These are phyloP conservation scores for Sorghum bicolor DNA, from an alignment of 176 grass and related monocot genomes.

Conservation along the genomic window DNA sequence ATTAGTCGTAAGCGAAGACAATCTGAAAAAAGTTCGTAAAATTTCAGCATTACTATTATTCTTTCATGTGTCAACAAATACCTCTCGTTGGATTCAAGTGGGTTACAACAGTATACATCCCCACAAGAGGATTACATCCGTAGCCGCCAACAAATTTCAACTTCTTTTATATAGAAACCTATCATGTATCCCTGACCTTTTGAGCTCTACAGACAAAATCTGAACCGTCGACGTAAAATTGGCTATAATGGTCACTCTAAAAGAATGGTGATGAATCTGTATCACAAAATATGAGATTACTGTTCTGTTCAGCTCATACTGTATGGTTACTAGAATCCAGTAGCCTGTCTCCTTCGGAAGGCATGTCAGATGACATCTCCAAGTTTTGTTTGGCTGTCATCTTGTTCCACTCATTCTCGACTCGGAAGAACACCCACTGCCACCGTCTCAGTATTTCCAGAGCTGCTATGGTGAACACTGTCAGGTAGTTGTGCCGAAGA, in stretches of 20 bases:
- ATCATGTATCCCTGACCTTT: constrained; percentile 35
- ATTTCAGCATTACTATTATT: neutral
- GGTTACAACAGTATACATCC: constrained; percentile 28
- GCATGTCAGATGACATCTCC: constrained; percentile 64
- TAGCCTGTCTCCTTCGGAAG: constrained; percentile 64
- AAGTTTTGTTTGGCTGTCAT: constrained; percentile 73
- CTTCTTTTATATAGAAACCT: constrained; percentile 34
- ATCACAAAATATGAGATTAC: neutral
- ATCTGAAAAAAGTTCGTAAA: neutral
- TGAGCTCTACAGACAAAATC: constrained; percentile 42
- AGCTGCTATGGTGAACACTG: constrained; percentile 78
- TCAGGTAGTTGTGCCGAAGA: constrained; percentile 95
- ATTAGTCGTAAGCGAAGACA: neutral
- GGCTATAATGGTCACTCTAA: constrained; percentile 17
- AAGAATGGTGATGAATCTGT: constrained; percentile 41
- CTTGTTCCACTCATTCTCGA: constrained; percentile 99
- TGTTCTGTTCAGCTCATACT: constrained; percentile 27
- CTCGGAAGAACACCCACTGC: constrained; percentile 96
- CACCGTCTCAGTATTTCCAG: constrained; percentile 83
- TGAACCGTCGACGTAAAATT: constrained; percentile 2
- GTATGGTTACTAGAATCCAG: constrained; percentile 61
- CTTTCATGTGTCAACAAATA: constrained; percentile 28
- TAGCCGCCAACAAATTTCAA: constrained; percentile 16
- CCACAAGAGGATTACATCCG: neutral
- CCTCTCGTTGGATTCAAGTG: constrained; percentile 21